These are phyloP conservation scores for Phaeosphaeriaceae sp. DNA, from an alignment of 2,329 filamentous ascomycete genomes.

Conservation along the genomic window DNA sequence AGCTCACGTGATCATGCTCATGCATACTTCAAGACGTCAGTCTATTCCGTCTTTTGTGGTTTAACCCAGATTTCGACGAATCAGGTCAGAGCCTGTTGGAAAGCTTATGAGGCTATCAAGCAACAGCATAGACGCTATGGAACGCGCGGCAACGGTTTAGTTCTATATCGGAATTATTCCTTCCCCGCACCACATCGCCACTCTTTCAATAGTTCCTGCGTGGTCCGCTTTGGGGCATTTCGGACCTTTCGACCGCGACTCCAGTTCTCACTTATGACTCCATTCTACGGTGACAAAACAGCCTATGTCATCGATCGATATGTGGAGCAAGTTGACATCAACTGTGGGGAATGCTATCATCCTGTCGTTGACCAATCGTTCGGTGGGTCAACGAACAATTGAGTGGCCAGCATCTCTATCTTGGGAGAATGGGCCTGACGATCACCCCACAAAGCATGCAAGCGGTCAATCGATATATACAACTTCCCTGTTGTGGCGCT, in stretches of 20 bases:
- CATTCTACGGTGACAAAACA: not conserved
- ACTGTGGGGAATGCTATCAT: not conserved
- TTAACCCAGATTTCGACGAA: not conserved
- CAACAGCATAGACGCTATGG: not conserved
- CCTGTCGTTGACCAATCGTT: not conserved
- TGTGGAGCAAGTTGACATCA: not conserved
- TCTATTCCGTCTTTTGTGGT: not conserved
- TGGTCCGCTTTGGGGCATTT: not conserved
- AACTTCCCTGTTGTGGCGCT: not conserved
- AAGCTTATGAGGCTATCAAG: not conserved
- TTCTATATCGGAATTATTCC: conserved; percentile 3
- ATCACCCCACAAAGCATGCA: conserved; percentile 9
- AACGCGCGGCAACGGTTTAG: conserved; percentile 16
- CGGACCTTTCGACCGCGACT: not conserved
- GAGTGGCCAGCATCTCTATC: not conserved
- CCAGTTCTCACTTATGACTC: not conserved
- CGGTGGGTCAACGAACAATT: not conserved
- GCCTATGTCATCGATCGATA: not conserved
- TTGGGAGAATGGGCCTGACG: conserved; percentile 5
- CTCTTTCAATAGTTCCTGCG: conserved; percentile 8
- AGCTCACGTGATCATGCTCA: conserved; percentile 1
- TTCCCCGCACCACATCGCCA: conserved; percentile 1
- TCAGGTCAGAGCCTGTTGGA: not conserved
- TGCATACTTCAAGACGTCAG: not conserved
- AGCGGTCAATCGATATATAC: conserved; percentile 1